Conservation (phyloP, 345 rosid species). For the Populus deltoides region DNA sequence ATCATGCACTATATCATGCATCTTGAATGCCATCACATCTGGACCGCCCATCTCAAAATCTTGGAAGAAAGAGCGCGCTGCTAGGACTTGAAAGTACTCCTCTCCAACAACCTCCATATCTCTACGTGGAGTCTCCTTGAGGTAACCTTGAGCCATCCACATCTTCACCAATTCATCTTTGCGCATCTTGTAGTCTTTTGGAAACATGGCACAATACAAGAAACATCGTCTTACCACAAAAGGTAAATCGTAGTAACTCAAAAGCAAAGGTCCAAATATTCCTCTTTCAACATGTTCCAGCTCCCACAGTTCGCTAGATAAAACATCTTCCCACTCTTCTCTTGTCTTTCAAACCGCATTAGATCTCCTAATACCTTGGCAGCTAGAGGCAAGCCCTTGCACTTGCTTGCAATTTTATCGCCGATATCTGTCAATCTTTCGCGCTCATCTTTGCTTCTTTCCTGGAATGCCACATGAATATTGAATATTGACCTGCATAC, state of each 20-base stretch:
- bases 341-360: neutral
- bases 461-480: neutral
- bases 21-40: fast-evolving
- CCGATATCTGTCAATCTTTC: neutral
- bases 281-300: neutral
- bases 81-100: neutral
- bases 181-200: neutral
- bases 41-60: fast-evolving
- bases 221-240: too few species aligned
- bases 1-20: too few species aligned
- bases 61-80: neutral
- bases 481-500: neutral
- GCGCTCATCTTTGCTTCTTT: neutral
- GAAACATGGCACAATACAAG: slow-evolving; percentile 6
- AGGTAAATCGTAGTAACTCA: too few species aligned
- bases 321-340: neutral
- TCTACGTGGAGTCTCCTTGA: neutral
- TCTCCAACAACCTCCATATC: slow-evolving; percentile 7
- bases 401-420: neutral
- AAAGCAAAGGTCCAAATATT: too few species aligned
- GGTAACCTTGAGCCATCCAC: slow-evolving; percentile 19
- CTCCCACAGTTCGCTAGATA: neutral
- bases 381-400: neutral
- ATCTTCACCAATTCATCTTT: neutral
- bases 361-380: neutral